phyloP scores from a whole-genome alignment of 352 stramenopile species.

The Globisporangium yorkense region DNA sequence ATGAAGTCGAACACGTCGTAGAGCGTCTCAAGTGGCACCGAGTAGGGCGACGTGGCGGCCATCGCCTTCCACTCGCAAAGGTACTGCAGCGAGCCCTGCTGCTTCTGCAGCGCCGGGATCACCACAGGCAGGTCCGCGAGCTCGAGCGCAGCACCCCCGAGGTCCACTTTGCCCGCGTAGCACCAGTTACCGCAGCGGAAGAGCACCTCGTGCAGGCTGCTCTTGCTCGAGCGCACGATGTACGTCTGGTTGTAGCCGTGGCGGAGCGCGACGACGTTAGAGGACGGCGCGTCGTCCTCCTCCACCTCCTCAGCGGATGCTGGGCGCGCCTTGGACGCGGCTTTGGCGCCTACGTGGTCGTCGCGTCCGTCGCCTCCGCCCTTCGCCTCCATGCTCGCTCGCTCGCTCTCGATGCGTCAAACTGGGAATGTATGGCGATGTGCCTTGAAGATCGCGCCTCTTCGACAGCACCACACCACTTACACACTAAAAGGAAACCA shows the following conservation, averaged over 20 bases:
- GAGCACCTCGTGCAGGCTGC: conserved; percentile 83
- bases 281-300: conserved; percentile 40
- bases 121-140: conserved; percentile 86
- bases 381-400: conserved; percentile 58
- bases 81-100: conserved; percentile 91
- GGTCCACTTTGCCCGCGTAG: conserved; percentile 89
- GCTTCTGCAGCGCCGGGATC: conserved; percentile 90
- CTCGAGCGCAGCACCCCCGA: conserved; percentile 71
- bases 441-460: too few relatives aligned
- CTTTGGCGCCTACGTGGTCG: conserved; percentile 13
- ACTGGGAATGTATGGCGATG: too few relatives aligned
- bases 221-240: conserved; percentile 71
- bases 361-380: conserved; percentile 14
- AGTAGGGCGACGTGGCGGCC: conserved; percentile 61
- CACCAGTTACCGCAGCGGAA: conserved; percentile 95
- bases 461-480: background rate
- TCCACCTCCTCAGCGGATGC: conserved; percentile 22
- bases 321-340: conserved; percentile 16
- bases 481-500: too few relatives aligned
- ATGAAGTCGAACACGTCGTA: conserved; percentile 86
- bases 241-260: conserved; percentile 93
- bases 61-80: conserved; percentile 87
- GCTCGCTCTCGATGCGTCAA: background rate
- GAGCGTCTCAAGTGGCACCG: conserved; percentile 60
- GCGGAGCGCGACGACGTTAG: conserved; percentile 68